Conservation (phyloP, 2,329 filamentous ascomycete species). For the Fusarium torreyae region DNA sequence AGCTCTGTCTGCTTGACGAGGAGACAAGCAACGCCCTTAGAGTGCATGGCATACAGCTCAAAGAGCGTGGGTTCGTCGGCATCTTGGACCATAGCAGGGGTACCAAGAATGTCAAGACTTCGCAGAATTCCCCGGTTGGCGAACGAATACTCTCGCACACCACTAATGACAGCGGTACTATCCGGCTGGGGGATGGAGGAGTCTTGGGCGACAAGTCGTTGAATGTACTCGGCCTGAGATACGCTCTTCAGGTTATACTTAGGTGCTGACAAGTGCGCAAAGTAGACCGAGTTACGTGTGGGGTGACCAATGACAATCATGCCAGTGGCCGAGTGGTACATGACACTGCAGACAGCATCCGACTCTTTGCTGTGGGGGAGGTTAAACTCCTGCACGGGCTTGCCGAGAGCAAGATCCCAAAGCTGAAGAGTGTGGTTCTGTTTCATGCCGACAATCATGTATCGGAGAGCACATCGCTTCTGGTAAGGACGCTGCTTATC, state of each 20-base stretch:
- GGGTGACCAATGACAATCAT: slow-evolving; percentile 97
- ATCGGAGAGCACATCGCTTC: slow-evolving; percentile 90
- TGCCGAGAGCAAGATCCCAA: slow-evolving; percentile 96
- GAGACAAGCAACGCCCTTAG: slow-evolving; percentile 93
- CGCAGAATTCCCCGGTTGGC: slow-evolving; percentile 87
- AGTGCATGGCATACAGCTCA: slow-evolving; percentile 97
- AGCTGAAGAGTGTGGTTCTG: slow-evolving; percentile 99
- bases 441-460: slow-evolving; percentile 98
- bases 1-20: slow-evolving; percentile 90
- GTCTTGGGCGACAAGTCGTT: slow-evolving; percentile 81
- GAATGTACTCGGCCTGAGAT: slow-evolving; percentile 90
- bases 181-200: slow-evolving; percentile 85
- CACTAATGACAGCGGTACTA: slow-evolving; percentile 97
- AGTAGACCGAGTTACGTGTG: slow-evolving; percentile 97
- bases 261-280: slow-evolving; percentile 94
- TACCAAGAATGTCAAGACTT: slow-evolving; percentile 89
- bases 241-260: slow-evolving; percentile 88
- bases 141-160: slow-evolving; percentile 95
- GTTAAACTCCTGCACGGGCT: slow-evolving; percentile 97
- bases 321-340: slow-evolving; percentile 91
- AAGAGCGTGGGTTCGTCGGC: slow-evolving; percentile 83
- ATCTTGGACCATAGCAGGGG: slow-evolving; percentile 74
- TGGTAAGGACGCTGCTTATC: slow-evolving; percentile 96
- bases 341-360: slow-evolving; percentile 97
- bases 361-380: slow-evolving; percentile 96